Conservation (phyloP, 78 protist genomes). For the Dictyostelium discoideum region dicty_2.7 NC_007091.3:13501-14000, state of each 20-base stretch:
- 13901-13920: neutral
- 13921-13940: neutral
- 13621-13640: neutral
- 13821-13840: constrained; percentile 40
- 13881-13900: neutral
- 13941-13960: neutral
- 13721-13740: constrained; percentile 1
- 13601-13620: neutral
- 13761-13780: constrained; percentile 72
- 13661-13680: neutral
- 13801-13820: constrained; percentile 66
- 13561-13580: constrained; percentile 48
- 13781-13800: constrained; percentile 23
- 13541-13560: constrained; percentile 61
- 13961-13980: neutral
- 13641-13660: neutral
- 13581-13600: neutral
- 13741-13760: constrained; percentile 16
- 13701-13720: constrained; percentile 1
- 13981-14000: too few relatives aligned
- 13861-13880: constrained; percentile 26
- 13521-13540: constrained; percentile 47
- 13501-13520: neutral
- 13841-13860: constrained; percentile 54
- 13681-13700: neutral